Evolutionary conservation across 305 asterid genomes (phyloP).

Genomic region (Caryopteris hybrid): DNA sequence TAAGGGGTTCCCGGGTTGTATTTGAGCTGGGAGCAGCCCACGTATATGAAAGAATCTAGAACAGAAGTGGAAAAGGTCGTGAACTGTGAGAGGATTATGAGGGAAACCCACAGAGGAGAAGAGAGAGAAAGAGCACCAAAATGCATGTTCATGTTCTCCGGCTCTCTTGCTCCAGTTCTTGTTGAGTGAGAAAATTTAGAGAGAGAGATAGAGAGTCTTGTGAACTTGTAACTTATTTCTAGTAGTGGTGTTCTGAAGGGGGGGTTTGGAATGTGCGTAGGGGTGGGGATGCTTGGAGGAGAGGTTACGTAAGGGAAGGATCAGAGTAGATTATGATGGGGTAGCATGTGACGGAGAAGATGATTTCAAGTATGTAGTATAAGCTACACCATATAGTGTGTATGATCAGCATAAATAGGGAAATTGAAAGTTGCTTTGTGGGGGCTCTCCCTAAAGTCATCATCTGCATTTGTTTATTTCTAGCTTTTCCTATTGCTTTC

Average conservation of each 20-base stretch:
- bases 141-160: no score
- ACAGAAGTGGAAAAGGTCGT: slow-evolving; percentile 1
- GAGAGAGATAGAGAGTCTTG: neutral
- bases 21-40: slow-evolving; percentile 50
- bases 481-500: neutral
- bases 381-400: neutral
- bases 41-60: slow-evolving; percentile 33
- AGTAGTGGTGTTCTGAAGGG: neutral
- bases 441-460: slow-evolving; percentile 17
- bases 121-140: neutral
- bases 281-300: neutral
- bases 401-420: slow-evolving; percentile 5
- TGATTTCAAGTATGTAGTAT: neutral
- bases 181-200: neutral
- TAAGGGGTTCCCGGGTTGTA: slow-evolving; percentile 43
- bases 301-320: slow-evolving; percentile 13
- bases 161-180: slow-evolving; percentile 22
- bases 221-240: neutral
- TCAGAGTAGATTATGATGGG: slow-evolving; percentile 8
- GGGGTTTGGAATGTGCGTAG: neutral
- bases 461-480: neutral
- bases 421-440: neutral
- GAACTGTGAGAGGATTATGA: neutral
- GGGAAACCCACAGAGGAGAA: neutral
- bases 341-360: slow-evolving; percentile 9